Conservation (phyloP, 495 filamentous ascomycete species). For the Glonium stellatum region DNA sequence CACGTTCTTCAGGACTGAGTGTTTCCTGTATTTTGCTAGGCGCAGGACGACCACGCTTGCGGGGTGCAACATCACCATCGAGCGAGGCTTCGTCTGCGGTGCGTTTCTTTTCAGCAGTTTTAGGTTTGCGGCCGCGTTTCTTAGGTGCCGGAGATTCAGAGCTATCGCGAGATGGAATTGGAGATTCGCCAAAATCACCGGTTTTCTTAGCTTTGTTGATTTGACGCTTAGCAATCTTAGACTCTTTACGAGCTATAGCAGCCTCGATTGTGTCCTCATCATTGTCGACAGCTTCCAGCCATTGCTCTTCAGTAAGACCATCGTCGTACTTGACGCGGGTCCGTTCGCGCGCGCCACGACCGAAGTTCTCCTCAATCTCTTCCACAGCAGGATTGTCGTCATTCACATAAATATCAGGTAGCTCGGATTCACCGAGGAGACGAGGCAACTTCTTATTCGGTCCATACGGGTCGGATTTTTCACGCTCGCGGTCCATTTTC, state of each 20-base stretch:
- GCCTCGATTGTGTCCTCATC: constrained; percentile 92
- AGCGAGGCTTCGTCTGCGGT: constrained; percentile 68
- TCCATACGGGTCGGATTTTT: constrained; percentile 60
- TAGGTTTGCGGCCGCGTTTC: constrained; percentile 74
- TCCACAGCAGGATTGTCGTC: constrained; percentile 80
- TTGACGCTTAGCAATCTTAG: constrained; percentile 73
- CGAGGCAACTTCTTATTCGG: constrained; percentile 61
- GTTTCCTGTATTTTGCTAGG: constrained; percentile 50
- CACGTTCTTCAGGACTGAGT: constrained; percentile 46
- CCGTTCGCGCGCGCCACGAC: constrained; percentile 88
- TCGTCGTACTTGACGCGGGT: constrained; percentile 94
- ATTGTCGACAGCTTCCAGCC: constrained; percentile 87
- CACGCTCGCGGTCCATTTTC: constrained; percentile 66
- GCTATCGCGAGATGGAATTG: constrained; percentile 67
- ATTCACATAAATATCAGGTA: constrained; percentile 86
- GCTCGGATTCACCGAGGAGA: constrained; percentile 77
- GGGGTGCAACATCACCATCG: constrained; percentile 71
- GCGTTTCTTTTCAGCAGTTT: constrained; percentile 57
- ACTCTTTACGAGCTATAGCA: constrained; percentile 80
- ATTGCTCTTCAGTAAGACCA: constrained; percentile 96
- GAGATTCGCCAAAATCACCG: constrained; percentile 59
- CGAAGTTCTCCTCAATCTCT: constrained; percentile 65
- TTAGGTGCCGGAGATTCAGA: constrained; percentile 61
- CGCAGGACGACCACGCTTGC: constrained; percentile 70
- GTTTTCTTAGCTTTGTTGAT: constrained; percentile 60